These are phyloP conservation scores for Diaporthe citri DNA, from an alignment of 2,329 filamentous ascomycete species.

Conservation along the genomic window DNA sequence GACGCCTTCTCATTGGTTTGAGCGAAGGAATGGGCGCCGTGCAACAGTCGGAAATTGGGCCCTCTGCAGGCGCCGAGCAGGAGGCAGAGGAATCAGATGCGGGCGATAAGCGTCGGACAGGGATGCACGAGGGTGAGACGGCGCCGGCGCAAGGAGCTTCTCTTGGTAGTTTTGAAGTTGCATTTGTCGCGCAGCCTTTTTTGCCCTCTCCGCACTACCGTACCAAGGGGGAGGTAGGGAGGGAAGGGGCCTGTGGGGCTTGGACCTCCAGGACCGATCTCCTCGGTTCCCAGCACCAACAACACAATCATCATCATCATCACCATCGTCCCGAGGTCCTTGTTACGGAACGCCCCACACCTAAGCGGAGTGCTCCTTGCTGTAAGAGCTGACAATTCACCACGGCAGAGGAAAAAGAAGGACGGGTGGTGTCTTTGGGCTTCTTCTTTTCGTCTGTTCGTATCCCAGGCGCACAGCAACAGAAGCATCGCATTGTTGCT, in stretches of 20 bases:
- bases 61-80: slow-evolving; percentile 22
- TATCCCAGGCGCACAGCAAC: slow-evolving; percentile 7
- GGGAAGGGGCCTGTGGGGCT: neutral
- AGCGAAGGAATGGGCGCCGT: slow-evolving; percentile 3
- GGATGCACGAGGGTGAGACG: slow-evolving; percentile 39
- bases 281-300: slow-evolving; percentile 12
- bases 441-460: neutral
- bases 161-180: slow-evolving; percentile 30
- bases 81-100: slow-evolving; percentile 35
- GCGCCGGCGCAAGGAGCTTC: slow-evolving; percentile 33
- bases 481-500: slow-evolving; percentile 28
- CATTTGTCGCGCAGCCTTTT: slow-evolving; percentile 19
- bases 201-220: slow-evolving; percentile 18
- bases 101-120: slow-evolving; percentile 32
- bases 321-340: slow-evolving; percentile 10
- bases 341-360: slow-evolving; percentile 20
- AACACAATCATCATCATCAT: slow-evolving; percentile 4
- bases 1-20: slow-evolving; percentile 34
- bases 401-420: neutral
- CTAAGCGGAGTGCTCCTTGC: slow-evolving; percentile 5
- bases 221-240: neutral
- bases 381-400: neutral
- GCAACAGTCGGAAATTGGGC: slow-evolving; percentile 29
- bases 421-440: neutral
- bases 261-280: slow-evolving; percentile 5